Evolutionary conservation across 2,329 filamentous ascomycete genomes (phyloP), one percentile per base, ranked within the genome.

Genomic region (Xylaria sp.): DNA sequence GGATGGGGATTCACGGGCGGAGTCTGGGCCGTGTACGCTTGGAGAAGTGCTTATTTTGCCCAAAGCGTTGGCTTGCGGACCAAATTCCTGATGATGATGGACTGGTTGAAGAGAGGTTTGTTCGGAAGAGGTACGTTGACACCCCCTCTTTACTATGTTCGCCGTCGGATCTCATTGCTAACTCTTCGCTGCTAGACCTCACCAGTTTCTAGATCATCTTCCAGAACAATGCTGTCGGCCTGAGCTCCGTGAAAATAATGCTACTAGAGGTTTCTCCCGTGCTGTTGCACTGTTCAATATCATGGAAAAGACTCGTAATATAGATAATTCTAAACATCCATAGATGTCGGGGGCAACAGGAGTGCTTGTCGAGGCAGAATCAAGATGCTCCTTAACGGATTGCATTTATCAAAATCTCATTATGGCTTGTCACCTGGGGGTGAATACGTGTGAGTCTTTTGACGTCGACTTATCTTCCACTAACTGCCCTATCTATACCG

Each of bases 21-120:
- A 0, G 75, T 99, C 51, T 83, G 95, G 81, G 94, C 92, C 0
- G 93, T 97, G 53, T 99, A 99, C 74, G 84, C 96, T 39, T 99
- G 94, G 94, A 81, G 94, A 63, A 92, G 91, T 65, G 88, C 97
- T 11, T 99, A 99, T 76, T 99, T 99, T 78, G 92, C 94, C 10
- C 91, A 99, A 80, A 96, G 91, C 71, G 94, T 99, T 52, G 97
- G 92, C 75, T 82, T 97, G 61, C 81, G 94, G 67, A 99, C 94
- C 30, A 84, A 93, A 63, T 84, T 91, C 65, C 76, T 99, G 70
- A 80, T 99, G 75, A 92, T 92, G 16, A 97, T 99, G 94, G 94
- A 99, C 74, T 99, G 94, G 94, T 87, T 86, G n/a, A 99, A 97
- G 84, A 83, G 95, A 72, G 90, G 91, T 10, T 76, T 99, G 19